Conservation (phyloP, 1,284 basidiomycete species). For the Marasmius tenuissimus region DNA sequence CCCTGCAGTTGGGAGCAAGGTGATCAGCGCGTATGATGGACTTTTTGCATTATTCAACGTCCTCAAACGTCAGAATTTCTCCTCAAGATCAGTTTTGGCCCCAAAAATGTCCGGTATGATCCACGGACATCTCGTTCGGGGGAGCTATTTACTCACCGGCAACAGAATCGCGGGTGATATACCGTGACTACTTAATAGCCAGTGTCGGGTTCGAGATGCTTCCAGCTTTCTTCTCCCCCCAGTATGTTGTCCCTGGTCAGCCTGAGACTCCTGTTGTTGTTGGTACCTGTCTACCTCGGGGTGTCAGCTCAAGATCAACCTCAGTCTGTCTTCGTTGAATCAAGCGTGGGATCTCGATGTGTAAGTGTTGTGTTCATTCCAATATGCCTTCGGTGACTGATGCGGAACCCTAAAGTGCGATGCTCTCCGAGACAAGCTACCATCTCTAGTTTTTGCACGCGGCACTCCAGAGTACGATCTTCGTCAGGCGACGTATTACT, state of each 20-base stretch:
- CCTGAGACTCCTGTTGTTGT: not conserved
- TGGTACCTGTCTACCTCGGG: not conserved
- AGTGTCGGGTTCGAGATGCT: not conserved
- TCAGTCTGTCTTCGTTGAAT: not conserved
- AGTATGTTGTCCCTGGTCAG: not conserved
- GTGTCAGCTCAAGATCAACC: not conserved
- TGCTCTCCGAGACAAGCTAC: not conserved
- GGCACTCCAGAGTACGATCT: constrained; percentile 1
- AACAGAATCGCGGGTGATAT: too few species aligned
- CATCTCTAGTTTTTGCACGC: not conserved
- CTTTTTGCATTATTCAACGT: too few species aligned
- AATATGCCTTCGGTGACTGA: not conserved
- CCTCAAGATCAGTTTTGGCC: too few species aligned
- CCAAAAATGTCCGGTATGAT: too few species aligned
- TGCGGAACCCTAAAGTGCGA: not conserved
- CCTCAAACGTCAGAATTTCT: too few species aligned
- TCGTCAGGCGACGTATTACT: constrained; percentile 6
- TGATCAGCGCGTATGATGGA: too few species aligned
- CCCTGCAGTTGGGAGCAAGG: too few species aligned
- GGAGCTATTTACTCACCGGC: too few species aligned
- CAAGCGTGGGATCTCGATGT: not conserved
- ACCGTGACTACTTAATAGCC: too few species aligned
- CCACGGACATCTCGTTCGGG: too few species aligned
- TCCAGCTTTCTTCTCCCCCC: not conserved
- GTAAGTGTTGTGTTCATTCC: not conserved